Evolutionary conservation across 257 asterid species (phyloP).

Genomic region (Jacaranda mimosifolia): DNA sequence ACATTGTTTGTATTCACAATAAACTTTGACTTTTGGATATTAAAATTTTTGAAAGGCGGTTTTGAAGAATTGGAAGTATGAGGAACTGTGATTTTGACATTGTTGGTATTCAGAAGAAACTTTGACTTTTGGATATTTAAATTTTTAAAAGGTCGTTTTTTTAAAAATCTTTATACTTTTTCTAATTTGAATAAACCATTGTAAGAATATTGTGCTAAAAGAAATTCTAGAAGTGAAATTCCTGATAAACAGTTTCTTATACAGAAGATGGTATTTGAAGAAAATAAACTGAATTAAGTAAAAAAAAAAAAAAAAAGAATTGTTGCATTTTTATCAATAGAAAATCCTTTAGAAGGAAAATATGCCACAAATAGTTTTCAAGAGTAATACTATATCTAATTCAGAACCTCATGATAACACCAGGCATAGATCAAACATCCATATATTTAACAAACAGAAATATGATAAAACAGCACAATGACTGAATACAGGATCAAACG

Average conservation of each 20-base stretch:
- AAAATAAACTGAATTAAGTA: not conserved
- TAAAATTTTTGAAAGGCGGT: not conserved
- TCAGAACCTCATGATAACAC: not conserved
- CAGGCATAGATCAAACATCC: not conserved
- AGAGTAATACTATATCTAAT: not conserved
- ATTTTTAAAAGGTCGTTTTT: not conserved
- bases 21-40: not conserved
- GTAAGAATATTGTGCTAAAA: not conserved
- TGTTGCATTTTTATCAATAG: not conserved
- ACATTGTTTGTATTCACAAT: not conserved
- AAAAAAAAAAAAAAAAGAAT: not conserved
- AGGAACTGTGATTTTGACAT: not conserved
- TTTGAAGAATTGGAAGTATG: not conserved
- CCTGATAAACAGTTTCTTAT: not conserved
- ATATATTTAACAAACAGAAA: not conserved
- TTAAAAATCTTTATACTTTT: not conserved
- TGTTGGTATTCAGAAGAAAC: not conserved
- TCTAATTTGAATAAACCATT: not conserved
- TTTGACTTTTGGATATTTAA: not conserved
- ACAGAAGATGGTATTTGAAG: not conserved
- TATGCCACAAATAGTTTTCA: not conserved
- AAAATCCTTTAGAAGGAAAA: not conserved
- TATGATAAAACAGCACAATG: not conserved
- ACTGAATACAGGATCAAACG: not conserved
- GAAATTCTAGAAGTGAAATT: slow-evolving; percentile 1